phyloP scores from a whole-genome alignment of 2,329 filamentous ascomycete species.

The Fusarium sp. region DNA sequence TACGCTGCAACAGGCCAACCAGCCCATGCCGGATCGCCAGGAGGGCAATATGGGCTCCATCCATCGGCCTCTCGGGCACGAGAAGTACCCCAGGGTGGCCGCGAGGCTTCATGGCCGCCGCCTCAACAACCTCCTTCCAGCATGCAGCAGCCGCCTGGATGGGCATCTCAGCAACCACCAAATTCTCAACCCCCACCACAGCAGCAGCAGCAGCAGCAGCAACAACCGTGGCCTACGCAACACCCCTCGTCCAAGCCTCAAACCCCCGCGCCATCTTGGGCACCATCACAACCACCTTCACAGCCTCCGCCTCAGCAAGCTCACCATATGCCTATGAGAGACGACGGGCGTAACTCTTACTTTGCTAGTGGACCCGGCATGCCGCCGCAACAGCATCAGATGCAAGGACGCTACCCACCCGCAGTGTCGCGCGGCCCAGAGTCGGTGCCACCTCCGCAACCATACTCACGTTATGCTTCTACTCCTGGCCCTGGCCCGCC shows the following conservation, averaged over 20 bases:
- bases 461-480: conserved; percentile 56
- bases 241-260: conserved; percentile 48
- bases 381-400: conserved; percentile 45
- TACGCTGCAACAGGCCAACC: conserved; percentile 51
- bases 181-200: conserved; percentile 48
- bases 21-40: conserved; percentile 59
- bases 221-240: conserved; percentile 48
- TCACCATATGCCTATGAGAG: conserved; percentile 50
- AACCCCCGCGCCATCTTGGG: conserved; percentile 48
- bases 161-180: conserved; percentile 45
- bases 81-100: conserved; percentile 52
- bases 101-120: conserved; percentile 48
- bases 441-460: conserved; percentile 49
- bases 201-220: conserved; percentile 42
- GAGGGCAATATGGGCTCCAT: conserved; percentile 64
- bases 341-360: conserved; percentile 50
- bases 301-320: conserved; percentile 47
- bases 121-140: conserved; percentile 36
- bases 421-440: conserved; percentile 54
- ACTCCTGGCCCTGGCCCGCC: conserved; percentile 54
- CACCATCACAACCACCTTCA: conserved; percentile 47
- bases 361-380: conserved; percentile 44
- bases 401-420: conserved; percentile 52
- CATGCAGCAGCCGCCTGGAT: conserved; percentile 43
- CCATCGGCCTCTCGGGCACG: conserved; percentile 54